phyloP scores from a whole-genome alignment of 306 rosid species.

The Oxytropis ochrocephala region DNA sequence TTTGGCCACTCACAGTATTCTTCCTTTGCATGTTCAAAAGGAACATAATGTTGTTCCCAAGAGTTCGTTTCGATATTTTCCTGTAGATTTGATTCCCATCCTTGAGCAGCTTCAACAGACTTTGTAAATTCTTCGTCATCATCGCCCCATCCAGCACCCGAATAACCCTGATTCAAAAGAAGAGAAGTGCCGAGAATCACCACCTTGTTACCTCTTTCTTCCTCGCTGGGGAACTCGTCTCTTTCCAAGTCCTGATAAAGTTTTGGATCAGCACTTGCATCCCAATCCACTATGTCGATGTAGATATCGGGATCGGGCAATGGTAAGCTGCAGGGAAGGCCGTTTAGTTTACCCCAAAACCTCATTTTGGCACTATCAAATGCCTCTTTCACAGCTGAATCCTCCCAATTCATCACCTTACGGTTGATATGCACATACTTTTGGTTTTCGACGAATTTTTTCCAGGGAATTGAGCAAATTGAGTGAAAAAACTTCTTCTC shows the following conservation, averaged over 20 bases:
- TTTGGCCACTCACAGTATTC: constrained; percentile 25
- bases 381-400: constrained; percentile 75
- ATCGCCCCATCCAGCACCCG: constrained; percentile 35
- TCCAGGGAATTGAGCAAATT: constrained; percentile 68
- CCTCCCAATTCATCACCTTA: constrained; percentile 62
- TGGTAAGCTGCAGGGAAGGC: constrained; percentile 35
- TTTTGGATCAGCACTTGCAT: constrained; percentile 45
- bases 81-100: constrained; percentile 9
- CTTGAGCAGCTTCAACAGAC: constrained; percentile 21
- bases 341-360: constrained; percentile 56
- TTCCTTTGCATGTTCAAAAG: constrained; percentile 11
- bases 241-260: constrained; percentile 53
- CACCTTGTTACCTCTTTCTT: constrained; percentile 14
- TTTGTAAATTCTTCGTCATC: constrained; percentile 28
- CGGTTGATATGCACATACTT: constrained; percentile 41
- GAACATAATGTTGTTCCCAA: constrained; percentile 27
- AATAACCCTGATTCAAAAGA: constrained; percentile 32
- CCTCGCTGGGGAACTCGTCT: constrained; percentile 22
- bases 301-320: constrained; percentile 65
- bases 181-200: constrained; percentile 32
- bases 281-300: constrained; percentile 67
- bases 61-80: constrained; percentile 21
- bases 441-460: constrained; percentile 51
- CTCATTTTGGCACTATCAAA: constrained; percentile 67
- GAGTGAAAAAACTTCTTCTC: constrained; percentile 58